Conservation (phyloP, 441 rosid genomes). For the Bruguiera hainesii region DNA sequence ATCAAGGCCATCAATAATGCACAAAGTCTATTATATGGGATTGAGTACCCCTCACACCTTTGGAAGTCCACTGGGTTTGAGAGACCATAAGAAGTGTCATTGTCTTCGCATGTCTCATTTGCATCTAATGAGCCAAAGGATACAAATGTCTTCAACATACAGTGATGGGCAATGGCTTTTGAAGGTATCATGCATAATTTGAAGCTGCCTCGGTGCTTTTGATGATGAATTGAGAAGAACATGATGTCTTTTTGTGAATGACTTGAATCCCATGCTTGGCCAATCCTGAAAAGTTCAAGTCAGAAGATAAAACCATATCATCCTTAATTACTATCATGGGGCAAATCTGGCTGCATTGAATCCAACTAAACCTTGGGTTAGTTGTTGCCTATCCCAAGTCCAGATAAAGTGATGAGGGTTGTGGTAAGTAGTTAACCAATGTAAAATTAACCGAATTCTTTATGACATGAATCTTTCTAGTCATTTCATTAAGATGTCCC, state of each 20-base stretch:
- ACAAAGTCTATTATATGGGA: not conserved
- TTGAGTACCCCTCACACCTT: constrained; percentile 25
- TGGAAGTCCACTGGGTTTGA: constrained; percentile 30
- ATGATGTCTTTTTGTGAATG: constrained; percentile 17
- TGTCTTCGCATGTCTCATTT: constrained; percentile 21
- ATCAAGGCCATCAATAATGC: not conserved
- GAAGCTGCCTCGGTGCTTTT: constrained; percentile 27
- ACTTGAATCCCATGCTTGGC: constrained; percentile 22
- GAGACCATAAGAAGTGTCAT: constrained; percentile 30
- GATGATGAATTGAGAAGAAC: constrained; percentile 29
- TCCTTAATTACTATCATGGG: not conserved
- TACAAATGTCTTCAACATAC: constrained; percentile 27
- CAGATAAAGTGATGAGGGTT: too few relatives aligned
- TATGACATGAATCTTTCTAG: too few relatives aligned
- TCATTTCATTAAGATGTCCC: too few relatives aligned
- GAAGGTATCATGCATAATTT: constrained; percentile 36
- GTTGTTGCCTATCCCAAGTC: too few relatives aligned
- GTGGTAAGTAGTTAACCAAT: too few relatives aligned
- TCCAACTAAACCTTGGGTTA: too few relatives aligned
- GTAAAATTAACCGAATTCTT: too few relatives aligned
- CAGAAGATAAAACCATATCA: constrained; percentile 10
- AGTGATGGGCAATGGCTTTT: constrained; percentile 23
- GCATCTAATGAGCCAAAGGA: constrained; percentile 34
- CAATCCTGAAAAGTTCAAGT: constrained; percentile 39
- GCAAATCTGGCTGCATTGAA: too few relatives aligned